Evolutionary conservation across 345 rosid genomes (phyloP).

Genomic region (Brassica carinata): DNA sequence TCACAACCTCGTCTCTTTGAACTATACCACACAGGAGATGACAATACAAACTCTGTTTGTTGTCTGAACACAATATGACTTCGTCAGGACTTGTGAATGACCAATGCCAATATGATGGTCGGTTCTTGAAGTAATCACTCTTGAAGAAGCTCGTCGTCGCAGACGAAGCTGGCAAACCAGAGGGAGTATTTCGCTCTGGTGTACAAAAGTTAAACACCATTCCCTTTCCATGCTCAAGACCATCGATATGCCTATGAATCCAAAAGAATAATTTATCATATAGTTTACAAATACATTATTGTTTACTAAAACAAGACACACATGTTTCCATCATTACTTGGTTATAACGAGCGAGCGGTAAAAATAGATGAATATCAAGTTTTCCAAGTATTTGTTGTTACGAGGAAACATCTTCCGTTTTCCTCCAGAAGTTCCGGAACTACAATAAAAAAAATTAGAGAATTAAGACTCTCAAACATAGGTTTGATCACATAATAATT

Average conservation of each 20-base stretch:
- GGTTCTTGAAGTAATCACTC: slow-evolving; percentile 49
- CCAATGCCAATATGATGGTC: slow-evolving; percentile 45
- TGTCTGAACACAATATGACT: slow-evolving; percentile 59
- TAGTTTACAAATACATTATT: not conserved
- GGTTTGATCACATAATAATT: not conserved
- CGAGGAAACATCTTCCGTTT: slow-evolving; percentile 58
- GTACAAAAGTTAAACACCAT: slow-evolving; percentile 13
- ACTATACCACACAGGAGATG: slow-evolving; percentile 65
- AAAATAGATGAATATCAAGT: slow-evolving; percentile 8
- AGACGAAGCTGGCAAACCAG: slow-evolving; percentile 8
- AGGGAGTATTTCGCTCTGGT: slow-evolving; percentile 1
- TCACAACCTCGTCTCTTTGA: slow-evolving; percentile 54
- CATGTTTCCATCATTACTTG: slow-evolving; percentile 7
- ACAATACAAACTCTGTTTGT: slow-evolving; percentile 69
- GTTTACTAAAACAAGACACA: not conserved
- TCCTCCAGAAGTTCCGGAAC: slow-evolving; percentile 55
- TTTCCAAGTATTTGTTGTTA: slow-evolving; percentile 27
- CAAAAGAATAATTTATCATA: not conserved
- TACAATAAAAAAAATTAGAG: slow-evolving; percentile 24
- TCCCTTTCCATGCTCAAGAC: slow-evolving; percentile 11
- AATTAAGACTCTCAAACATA: not conserved
- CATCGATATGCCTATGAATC: slow-evolving; percentile 14
- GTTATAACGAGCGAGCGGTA: slow-evolving; percentile 19
- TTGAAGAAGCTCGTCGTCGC: slow-evolving; percentile 36
- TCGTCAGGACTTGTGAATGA: slow-evolving; percentile 62